Percentiles rank a stretch among this genome's conserved stretches.
Conservation (phyloP, 768 basidiomycete species). For the Pleurotus sapidus region DNA sequence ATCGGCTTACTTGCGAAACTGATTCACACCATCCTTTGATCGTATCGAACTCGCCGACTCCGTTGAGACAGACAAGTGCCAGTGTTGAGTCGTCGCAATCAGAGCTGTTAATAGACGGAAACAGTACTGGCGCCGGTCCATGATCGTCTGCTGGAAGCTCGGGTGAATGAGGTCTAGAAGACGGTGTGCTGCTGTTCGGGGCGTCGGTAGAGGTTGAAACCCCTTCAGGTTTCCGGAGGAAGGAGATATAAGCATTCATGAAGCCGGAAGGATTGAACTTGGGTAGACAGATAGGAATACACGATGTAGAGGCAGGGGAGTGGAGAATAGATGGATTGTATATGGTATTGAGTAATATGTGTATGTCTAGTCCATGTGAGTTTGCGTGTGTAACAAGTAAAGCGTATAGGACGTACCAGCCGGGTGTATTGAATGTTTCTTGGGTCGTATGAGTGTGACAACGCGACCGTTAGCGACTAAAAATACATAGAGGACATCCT, state of each 20-base stretch:
- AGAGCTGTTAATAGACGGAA: not conserved
- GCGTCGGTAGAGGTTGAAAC: constrained; percentile 11
- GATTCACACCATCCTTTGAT: constrained; percentile 74
- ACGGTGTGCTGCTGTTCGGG: constrained; percentile 9
- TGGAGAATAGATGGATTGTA: constrained; percentile 76
- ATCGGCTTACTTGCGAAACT: constrained; percentile 50
- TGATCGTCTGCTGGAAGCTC: constrained; percentile 8
- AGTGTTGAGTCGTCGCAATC: constrained; percentile 35
- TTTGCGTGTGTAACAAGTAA: not conserved
- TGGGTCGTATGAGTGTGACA: constrained; percentile 84
- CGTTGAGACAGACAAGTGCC: constrained; percentile 78
- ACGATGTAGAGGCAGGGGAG: constrained; percentile 79
- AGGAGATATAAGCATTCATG: constrained; percentile 87
- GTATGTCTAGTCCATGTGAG: constrained; percentile 58
- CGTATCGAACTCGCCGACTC: constrained; percentile 82
- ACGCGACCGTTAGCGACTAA: constrained; percentile 77
- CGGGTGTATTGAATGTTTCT: constrained; percentile 94
- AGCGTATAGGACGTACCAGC: constrained; percentile 48
- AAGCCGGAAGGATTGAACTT: constrained; percentile 90
- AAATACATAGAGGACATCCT: constrained; percentile 92
- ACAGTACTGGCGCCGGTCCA: constrained; percentile 4
- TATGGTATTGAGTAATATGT: constrained; percentile 89
- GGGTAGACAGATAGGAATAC: constrained; percentile 95
- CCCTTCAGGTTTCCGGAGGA: constrained; percentile 47
- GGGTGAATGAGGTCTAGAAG: not conserved